Conservation (phyloP, 2,329 filamentous ascomycete genomes). For the Cryoendolithus antarcticus region DNA sequence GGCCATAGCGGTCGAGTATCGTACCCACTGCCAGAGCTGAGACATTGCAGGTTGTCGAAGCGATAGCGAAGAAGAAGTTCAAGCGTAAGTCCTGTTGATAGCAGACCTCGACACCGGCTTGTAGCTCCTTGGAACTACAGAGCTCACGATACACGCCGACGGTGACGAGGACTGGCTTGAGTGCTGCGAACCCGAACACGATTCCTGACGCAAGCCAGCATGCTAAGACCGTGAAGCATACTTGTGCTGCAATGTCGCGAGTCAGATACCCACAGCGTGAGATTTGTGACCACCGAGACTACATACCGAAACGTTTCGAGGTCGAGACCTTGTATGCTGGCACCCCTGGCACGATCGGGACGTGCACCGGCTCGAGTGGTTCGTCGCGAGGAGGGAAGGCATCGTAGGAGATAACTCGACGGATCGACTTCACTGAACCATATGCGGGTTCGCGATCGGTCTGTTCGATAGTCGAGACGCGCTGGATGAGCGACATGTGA, state of each 20-base stretch:
- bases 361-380: conserved; percentile 22
- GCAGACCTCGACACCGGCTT: conserved; percentile 38
- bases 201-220: conserved; percentile 68
- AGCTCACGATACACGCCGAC: conserved; percentile 58
- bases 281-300: not conserved
- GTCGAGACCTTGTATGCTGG: conserved; percentile 39
- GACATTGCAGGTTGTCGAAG: conserved; percentile 77
- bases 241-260: conserved; percentile 44
- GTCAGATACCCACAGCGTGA: not conserved
- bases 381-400: conserved; percentile 13
- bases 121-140: conserved; percentile 44
- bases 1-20: conserved; percentile 71
- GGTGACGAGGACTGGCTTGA: conserved; percentile 66
- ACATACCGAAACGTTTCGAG: conserved; percentile 20
- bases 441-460: conserved; percentile 30
- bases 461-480: conserved; percentile 39
- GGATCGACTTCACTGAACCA: conserved; percentile 21
- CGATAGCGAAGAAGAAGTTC: conserved; percentile 86
- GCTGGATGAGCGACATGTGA: conserved; percentile 40
- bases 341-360: conserved; percentile 25
- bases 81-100: conserved; percentile 48
- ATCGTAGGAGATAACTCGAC: conserved; percentile 37
- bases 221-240: conserved; percentile 54
- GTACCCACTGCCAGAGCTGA: conserved; percentile 74
- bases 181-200: conserved; percentile 71